Evolutionary conservation across 2,329 filamentous ascomycete genomes (phyloP), one percentile per base, ranked within the genome.

Genomic region (Scytalidium sp.): DNA sequence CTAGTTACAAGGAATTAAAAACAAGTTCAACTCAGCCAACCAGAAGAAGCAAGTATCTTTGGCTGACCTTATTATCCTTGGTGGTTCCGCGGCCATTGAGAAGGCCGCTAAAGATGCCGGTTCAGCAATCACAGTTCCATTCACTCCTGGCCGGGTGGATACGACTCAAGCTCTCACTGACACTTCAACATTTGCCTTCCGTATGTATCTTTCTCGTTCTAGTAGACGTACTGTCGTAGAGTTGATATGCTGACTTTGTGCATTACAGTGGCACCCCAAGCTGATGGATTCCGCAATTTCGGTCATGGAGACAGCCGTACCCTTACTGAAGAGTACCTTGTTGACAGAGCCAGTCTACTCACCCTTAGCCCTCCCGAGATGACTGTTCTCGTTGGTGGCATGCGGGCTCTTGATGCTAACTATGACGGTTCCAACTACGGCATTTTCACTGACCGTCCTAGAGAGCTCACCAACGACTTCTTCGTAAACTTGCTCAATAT

Each of bases 261-360:
- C 13, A 43, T n/a, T 20, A 27, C 36, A 47, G 46, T 83, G 46
- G 73, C 81, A 66, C 79, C 80, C 4, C 60, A 70, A 43, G 71
- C 69, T 19, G 80, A 83, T 51, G 77, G 75, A 17, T 83, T 83
- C 78, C 79, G 80, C 58, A 83, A 81, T 71, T 83, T 75, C 64
- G 79, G 79, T 58, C 69, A 73, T 53, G 73, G 73, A 20, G 76
- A 69, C 20, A 55, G 66, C 3, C 75, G 77, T 47, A 76, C 79
- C 27, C 70, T 69, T 52, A 75, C 75, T 17, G 80, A 83, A 63
- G 74, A 80, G 50, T 72, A 75, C 65, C 73, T 83, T 45, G 68
- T 83, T 49, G 80, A 83, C 70, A 74, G 71, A 58, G 80, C 80
- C 10, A 72, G 81, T 53, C 74, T 79, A 39, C 73, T 83, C 47